Conservation (phyloP, 306 rosid genomes). For the Senna tora region DNA sequence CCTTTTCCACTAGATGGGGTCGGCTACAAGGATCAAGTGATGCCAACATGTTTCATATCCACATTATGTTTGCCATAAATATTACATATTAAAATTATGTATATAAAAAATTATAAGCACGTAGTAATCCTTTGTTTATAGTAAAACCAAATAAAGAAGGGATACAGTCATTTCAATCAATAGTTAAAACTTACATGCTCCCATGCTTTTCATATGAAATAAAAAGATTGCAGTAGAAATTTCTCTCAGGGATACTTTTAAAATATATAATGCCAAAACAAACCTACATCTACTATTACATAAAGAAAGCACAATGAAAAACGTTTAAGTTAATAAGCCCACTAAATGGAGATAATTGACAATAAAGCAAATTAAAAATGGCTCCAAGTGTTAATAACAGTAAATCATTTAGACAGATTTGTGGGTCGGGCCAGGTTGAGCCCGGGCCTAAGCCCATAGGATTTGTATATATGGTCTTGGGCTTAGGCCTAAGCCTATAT, state of each 20-base stretch:
- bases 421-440: too few species aligned
- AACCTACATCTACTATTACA: background rate
- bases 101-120: background rate
- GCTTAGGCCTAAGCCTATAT: too few species aligned
- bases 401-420: background rate
- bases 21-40: too few species aligned
- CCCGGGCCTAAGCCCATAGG: too few species aligned
- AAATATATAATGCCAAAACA: background rate
- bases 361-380: background rate
- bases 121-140: background rate
- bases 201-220: conserved; percentile 7
- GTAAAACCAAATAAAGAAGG: background rate
- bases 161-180: background rate
- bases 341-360: too few species aligned
- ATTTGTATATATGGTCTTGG: too few species aligned
- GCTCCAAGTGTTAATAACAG: background rate
- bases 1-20: too few species aligned
- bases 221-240: background rate
- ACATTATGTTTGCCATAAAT: background rate
- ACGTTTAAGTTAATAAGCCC: background rate
- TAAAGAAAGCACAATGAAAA: background rate
- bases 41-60: too few species aligned
- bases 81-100: background rate
- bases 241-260: background rate
- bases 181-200: background rate